These are phyloP conservation scores for Lichtheimia ornata DNA, from an alignment of 371 early-diverging fungal genomes.

Conservation along the genomic window DNA sequence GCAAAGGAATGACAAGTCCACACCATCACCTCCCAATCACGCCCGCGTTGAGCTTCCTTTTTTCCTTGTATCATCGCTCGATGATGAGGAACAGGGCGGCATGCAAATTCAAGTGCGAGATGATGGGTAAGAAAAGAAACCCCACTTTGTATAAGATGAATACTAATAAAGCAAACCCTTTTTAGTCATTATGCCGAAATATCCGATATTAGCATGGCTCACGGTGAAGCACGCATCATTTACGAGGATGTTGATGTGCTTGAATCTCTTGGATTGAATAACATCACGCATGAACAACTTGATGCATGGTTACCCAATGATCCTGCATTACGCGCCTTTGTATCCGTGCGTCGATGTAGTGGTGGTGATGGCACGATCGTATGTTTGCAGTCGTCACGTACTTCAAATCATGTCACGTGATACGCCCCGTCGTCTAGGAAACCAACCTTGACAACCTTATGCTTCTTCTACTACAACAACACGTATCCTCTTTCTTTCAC, in stretches of 20 bases:
- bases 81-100: neutral
- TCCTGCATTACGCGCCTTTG: conserved; percentile 10
- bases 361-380: too few species aligned
- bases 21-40: too few species aligned
- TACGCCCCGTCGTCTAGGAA: too few species aligned
- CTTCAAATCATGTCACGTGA: too few species aligned
- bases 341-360: conserved; percentile 2
- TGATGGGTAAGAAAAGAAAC: conserved; percentile 1
- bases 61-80: conserved; percentile 3
- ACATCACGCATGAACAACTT: conserved; percentile 9
- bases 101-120: conserved; percentile 1
- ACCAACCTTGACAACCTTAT: too few species aligned
- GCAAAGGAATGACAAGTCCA: neutral
- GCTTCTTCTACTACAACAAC: too few species aligned
- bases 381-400: too few species aligned
- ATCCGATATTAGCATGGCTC: neutral
- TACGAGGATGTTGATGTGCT: conserved; percentile 15
- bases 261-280: conserved; percentile 2
- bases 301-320: conserved; percentile 16
- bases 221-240: neutral
- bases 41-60: too few species aligned
- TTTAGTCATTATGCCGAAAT: conserved; percentile 9
- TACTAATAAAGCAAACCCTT: neutral
- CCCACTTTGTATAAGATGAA: neutral
- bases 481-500: too few species aligned